Evolutionary conservation across 352 stramenopile genomes (phyloP), one percentile per base, ranked within the genome.

Genomic region (Saprolegnia diclina): DNA sequence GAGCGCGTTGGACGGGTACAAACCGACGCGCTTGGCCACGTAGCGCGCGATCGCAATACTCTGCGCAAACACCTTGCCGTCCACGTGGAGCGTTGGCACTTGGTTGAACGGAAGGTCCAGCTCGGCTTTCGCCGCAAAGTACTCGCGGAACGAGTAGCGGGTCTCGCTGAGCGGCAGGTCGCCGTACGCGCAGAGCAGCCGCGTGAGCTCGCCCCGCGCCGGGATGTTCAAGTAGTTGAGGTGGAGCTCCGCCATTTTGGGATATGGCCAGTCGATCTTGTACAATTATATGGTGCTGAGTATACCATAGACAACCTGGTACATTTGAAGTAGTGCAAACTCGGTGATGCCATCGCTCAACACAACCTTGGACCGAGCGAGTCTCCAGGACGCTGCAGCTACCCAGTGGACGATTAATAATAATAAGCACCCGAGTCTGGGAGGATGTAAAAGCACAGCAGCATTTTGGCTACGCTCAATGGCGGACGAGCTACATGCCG

Each of bases 21-120:
- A 54, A 24, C 77, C 77, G 21, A 32, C 56, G 9, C 88, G 48
- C 44, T 75, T 79, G 38, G 78, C 79, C 4, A 77, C 79, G 59
- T 87, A 91, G 18, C 76, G 75, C 11, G 73, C 74, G 63, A 88
- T 84, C n/a, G 78, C 76, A 72, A 87, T 87, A 45, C 78, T 88
- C 68, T 90, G 83, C 19, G 78, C 56, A 35, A 78, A 85, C 19
- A 64, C 69, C 2, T 75, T 73, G 5, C 78, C 79, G 50, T 88
- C 73, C 9, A 89, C 75, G 45, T 81, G 74, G 19, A 91, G 46
- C 10, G 79, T 54, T 0, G 81, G 79, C 18, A 86, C 5, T 69
- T 89, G 72, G 32, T 74, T 77, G 21, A 91, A 67, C 16, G 80
- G 79, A 0, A 80, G 53, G 54, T 62, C 54, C 13, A 62, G 32